A percentile compares a stretch with the other conserved stretches of the same genome.
Conservation (phyloP, 306 rosid species). For the Hippophae gyantsensis region DNA sequence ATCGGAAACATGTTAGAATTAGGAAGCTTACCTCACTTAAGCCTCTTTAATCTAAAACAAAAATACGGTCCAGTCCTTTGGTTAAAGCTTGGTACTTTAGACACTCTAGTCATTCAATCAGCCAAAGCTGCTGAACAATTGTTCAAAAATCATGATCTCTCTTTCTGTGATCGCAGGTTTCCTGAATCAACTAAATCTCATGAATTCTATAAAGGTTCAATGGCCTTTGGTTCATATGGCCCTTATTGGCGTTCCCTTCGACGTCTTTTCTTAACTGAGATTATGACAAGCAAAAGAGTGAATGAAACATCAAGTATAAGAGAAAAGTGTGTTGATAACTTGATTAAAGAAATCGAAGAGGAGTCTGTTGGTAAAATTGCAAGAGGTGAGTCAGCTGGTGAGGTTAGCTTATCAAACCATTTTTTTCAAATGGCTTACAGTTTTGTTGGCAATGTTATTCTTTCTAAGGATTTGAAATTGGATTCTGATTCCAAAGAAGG, state of each 20-base stretch:
- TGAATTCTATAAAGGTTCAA: constrained; percentile 35
- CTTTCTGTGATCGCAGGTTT: constrained; percentile 30
- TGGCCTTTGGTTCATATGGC: constrained; percentile 49
- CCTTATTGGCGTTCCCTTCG: constrained; percentile 45
- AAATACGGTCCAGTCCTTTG: constrained; percentile 31
- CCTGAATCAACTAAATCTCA: constrained; percentile 18
- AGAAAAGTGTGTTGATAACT: constrained; percentile 26
- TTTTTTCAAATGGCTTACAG: constrained; percentile 38
- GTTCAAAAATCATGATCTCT: constrained; percentile 40
- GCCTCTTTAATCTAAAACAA: constrained; percentile 20
- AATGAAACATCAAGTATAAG: constrained; percentile 26
- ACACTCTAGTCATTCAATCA: constrained; percentile 41
- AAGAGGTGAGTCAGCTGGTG: constrained; percentile 4
- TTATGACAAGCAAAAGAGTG: constrained; percentile 37
- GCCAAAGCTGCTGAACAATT: constrained; percentile 26
- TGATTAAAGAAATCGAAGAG: constrained; percentile 29
- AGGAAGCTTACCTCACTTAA: constrained; percentile 24
- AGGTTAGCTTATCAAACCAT: constrained; percentile 31
- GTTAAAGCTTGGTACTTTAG: constrained; percentile 34
- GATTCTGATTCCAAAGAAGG: constrained; percentile 27
- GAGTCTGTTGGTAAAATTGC: constrained; percentile 1
- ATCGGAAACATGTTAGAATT: too few species aligned
- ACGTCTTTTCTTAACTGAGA: constrained; percentile 37
- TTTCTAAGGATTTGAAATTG: constrained; percentile 30
- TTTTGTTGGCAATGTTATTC: constrained; percentile 37